Evolutionary conservation across 139 green algal species (phyloP), one percentile per base, ranked within the genome.

Genomic region (Coelastrella sp.): DNA sequence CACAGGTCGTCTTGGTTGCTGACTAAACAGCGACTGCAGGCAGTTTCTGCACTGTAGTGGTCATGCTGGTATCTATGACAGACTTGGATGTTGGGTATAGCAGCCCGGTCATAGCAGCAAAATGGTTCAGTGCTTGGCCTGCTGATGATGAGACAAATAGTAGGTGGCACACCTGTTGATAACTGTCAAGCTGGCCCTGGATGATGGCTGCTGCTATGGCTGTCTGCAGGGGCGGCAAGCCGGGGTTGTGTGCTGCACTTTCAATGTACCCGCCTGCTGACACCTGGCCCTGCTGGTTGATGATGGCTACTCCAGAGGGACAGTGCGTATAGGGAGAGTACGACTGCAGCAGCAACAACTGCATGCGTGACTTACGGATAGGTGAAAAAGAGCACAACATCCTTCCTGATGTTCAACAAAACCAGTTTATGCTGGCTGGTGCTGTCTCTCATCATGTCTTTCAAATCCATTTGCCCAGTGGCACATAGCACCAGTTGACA

Each of bases 241-340:
- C 96, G 14, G 97, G 97, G 94, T 99, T 99, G 94, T 96, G 98
- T 4, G 97, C 97, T 6, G 94, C 96, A 84, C 87, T 95, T 90
- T 99, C 97, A 12, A 97, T 84, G 85, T 96, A 98, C 15, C 91
- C 84, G 6, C 97, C 97, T 75, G 89, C 92, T 88, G 94, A 94
- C 56, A 98, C 89, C 0, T 89, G 89, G 9, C 95, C 93, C 25
- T 20, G 49, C 20, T 70, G 49, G n/a, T 84, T 87, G 22, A 93
- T 92, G 8, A 99, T 87, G 0, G 95, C 93, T 4, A 94, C 92
- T 10, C 94, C 97, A 0, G 97, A 95, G 0, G 95, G 94, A 85
- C 94, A 98, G 72, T 92, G 89, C 22, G 90, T 97, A 93, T 98
- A 98, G 5, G 96, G 97, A 17, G 95, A 89, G 90, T 98, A 97